Base-by-base conservation (phyloP, 164 flowering plant species). In the Vitis cinerea region DNA sequence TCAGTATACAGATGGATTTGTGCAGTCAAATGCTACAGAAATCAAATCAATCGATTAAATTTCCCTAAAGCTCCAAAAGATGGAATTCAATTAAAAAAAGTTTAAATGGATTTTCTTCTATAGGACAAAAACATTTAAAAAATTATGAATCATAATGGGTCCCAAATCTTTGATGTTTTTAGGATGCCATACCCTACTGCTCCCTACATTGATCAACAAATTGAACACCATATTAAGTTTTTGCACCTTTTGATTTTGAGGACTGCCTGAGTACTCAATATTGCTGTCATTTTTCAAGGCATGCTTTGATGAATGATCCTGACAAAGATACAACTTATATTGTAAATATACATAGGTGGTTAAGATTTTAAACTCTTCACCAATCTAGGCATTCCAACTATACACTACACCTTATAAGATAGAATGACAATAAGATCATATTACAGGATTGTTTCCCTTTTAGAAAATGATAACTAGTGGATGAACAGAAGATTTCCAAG, bases 181-280 rank as follows among this genome's bases (percentile, higher is more conserved):
- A 6, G 44, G 44, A 37, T 37, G 44, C 44, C 44, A 37, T 6
- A 37, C 44, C 7, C 44, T 37, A 37, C 7, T 37, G 44, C 44
- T 37, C 6, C 44, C 44, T 37, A 37, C 44, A 37, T 37, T 37
- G 7, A 37, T 37, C 7, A 37, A 37, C 44, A 37, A 37, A 37
- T 6, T 37, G 44, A 37, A 37, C 44, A 37, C 7, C 44, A 37
- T 53, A 47, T 29, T 16, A 11, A 52, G 13, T 37, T 50, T 44
- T 2, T 57, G n/a, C 77, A 86, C 90, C 87, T 84, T 79, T 64
- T 48, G 71, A 64, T 55, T 59, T 51, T 55, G 78, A 27, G 86
- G 82, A 81, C 79, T 83, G 61, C 80, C 77, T 17, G 84, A 59
- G 68, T 68, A 50, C 65, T 81, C 86, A 58, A 37, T 13, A 54